Conservation (phyloP, 106 monocot genomes). For the Alisma plantagoaquatica region DNA sequence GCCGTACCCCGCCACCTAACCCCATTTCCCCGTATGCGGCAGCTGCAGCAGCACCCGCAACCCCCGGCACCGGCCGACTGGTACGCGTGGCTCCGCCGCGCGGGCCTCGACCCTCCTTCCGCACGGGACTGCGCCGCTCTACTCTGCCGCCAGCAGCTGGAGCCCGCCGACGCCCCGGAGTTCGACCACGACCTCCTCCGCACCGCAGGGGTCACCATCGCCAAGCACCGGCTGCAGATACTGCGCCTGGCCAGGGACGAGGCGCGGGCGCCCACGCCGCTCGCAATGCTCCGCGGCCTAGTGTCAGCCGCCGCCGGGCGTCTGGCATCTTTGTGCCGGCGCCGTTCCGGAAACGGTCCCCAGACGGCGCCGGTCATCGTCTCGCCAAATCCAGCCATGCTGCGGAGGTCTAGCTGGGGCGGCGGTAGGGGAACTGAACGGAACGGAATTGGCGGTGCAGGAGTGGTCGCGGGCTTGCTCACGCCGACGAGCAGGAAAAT, state of each 20-base stretch:
- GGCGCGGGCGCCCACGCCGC: neutral
- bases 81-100: constrained; percentile 57
- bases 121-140: constrained; percentile 38
- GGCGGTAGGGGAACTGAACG: neutral
- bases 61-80: constrained; percentile 34
- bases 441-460: neutral
- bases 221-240: constrained; percentile 54
- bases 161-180: constrained; percentile 42
- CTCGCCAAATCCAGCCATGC: constrained; percentile 5
- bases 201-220: constrained; percentile 75
- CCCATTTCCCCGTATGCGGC: too few species aligned
- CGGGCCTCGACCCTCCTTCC: constrained; percentile 20
- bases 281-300: too few species aligned
- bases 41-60: neutral
- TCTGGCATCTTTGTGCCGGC: constrained; percentile 7
- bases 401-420: constrained; percentile 1
- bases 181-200: constrained; percentile 69
- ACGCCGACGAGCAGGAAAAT: constrained; percentile 4
- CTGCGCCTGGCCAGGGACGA: constrained; percentile 35
- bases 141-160: constrained; percentile 61
- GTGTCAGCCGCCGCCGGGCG: constrained; percentile 1
- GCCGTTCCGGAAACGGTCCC: constrained; percentile 17
- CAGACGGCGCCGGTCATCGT: neutral
- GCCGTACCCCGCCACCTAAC: too few species aligned
- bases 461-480: constrained; percentile 8